phyloP scores from a whole-genome alignment of 345 rosid species.

The Pugionium dolabratum region DNA sequence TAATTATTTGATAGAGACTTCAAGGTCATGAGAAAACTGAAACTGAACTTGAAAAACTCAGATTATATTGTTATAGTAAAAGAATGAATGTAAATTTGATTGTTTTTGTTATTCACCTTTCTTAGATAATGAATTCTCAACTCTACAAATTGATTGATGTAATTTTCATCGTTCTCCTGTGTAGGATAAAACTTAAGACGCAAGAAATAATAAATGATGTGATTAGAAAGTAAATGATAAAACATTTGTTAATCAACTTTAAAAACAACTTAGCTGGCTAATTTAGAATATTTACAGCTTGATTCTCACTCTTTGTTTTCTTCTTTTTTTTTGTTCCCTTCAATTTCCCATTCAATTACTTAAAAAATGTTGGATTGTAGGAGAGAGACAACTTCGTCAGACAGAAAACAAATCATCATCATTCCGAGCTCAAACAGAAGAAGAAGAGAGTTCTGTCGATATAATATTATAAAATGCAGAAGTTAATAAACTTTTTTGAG shows the following conservation, averaged over 20 bases:
- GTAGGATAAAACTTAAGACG: not conserved
- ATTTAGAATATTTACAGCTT: constrained; percentile 39
- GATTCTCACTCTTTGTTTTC: constrained; percentile 28
- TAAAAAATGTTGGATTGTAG: constrained; percentile 5
- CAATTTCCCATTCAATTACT: not conserved
- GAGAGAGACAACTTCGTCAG: constrained; percentile 51
- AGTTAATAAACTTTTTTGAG: constrained; percentile 23
- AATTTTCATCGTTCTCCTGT: no score
- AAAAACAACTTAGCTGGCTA: constrained; percentile 38
- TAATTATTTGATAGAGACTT: no score
- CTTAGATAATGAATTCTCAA: no score
- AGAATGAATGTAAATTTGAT: no score
- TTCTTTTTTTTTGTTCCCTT: not conserved
- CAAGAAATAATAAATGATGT: constrained; percentile 3
- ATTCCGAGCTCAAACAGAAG: constrained; percentile 31
- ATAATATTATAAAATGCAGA: not conserved
- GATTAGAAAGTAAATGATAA: constrained; percentile 20
- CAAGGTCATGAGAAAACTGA: no score
- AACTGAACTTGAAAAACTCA: no score
- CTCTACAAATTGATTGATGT: no score
- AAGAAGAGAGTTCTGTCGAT: not conserved
- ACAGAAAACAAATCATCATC: constrained; percentile 39
- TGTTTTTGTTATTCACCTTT: no score
- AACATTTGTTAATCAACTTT: constrained; percentile 33
- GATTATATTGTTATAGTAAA: no score